Evolutionary conservation across 2,329 filamentous ascomycete genomes (phyloP), one percentile per base, ranked within the genome.

Genomic region (Trichophyton simii): DNA sequence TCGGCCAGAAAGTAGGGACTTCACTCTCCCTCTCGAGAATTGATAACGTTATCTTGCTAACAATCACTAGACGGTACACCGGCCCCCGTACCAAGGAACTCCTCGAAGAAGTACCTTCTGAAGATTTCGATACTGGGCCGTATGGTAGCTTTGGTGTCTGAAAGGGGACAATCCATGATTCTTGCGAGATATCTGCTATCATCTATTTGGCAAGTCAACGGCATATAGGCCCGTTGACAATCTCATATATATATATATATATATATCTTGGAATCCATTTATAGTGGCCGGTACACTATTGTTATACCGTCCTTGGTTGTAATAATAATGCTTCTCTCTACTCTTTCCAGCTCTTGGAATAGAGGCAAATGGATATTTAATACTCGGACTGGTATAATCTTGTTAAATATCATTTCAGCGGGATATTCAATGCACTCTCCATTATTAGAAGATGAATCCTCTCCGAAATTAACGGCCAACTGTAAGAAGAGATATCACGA

Each of bases 71-170:
- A 62, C 81, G 77, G 65, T 85, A 85, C 67, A 83, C 76, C 3
- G 83, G 83, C 0, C 83, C 83, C 20, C 77, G 80, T 41, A 84
- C 82, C 3, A 81, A 77, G 60, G 81, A 83, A 58, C 75, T 79
- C 7, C 68, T 75, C 18, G 67, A 71, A 41, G 66, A 71, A 48
- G 63, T 75, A 41, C 67, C 70, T 2, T 70, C 69, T 0, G 72
- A 74, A 22, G 73, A 75, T 61, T 42, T 61, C 34, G 59, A 64
- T 11, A n/a, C 61, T 2, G 58, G 58, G 1, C 31, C 57, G 7
- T 64, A 62, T 22, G 36, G 57, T 8, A 55, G 52, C 52, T 18
- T 18, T 34, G 22, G 46, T 25, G 46, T 15, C 20, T 52, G 22
- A 52, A 31, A 52, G 44, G 3, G 13, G 3, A 15, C 25, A 18